phyloP scores from a whole-genome alignment of 805 yeast genomes.

The Grigorovia transvaalensis region DNA sequence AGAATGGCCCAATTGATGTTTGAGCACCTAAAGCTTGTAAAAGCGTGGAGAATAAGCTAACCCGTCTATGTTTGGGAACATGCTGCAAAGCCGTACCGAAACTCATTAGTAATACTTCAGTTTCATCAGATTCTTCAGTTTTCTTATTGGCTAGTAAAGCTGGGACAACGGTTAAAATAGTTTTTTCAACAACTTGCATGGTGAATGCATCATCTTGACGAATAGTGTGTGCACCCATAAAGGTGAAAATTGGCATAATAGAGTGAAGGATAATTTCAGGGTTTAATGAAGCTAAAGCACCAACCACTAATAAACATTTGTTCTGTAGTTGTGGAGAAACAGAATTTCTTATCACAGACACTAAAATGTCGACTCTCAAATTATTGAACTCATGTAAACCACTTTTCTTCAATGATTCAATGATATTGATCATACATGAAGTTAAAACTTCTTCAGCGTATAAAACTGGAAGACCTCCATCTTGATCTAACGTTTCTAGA shows the following conservation, averaged over 20 bases:
- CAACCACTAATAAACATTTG: constrained; percentile 69
- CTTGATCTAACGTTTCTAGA: constrained; percentile 75
- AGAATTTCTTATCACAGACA: constrained; percentile 80
- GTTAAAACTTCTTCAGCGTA: constrained; percentile 89
- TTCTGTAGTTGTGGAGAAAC: constrained; percentile 93
- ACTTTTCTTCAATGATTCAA: constrained; percentile 41
- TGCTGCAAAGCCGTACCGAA: constrained; percentile 93
- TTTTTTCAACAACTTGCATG: constrained; percentile 82
- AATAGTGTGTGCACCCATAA: constrained; percentile 96
- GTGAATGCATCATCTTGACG: constrained; percentile 96
- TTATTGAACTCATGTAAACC: constrained; percentile 46
- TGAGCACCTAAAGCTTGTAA: constrained; percentile 63
- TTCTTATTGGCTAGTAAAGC: constrained; percentile 52
- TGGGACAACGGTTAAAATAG: constrained; percentile 82
- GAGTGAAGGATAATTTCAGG: constrained; percentile 91
- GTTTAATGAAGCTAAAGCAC: constrained; percentile 76
- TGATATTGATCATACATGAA: constrained; percentile 66
- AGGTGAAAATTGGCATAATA: constrained; percentile 98
- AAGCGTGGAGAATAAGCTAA: constrained; percentile 67
- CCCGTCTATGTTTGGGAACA: constrained; percentile 94
- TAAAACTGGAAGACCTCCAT: constrained; percentile 82
- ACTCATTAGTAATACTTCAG: constrained; percentile 75
- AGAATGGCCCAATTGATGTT: constrained; percentile 55
- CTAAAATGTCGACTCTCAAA: constrained; percentile 81
- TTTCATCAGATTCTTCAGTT: constrained; percentile 44